Base-by-base conservation (phyloP, 1,284 basidiomycete genomes). In the Pyrrhoderma lamaoense region DNA sequence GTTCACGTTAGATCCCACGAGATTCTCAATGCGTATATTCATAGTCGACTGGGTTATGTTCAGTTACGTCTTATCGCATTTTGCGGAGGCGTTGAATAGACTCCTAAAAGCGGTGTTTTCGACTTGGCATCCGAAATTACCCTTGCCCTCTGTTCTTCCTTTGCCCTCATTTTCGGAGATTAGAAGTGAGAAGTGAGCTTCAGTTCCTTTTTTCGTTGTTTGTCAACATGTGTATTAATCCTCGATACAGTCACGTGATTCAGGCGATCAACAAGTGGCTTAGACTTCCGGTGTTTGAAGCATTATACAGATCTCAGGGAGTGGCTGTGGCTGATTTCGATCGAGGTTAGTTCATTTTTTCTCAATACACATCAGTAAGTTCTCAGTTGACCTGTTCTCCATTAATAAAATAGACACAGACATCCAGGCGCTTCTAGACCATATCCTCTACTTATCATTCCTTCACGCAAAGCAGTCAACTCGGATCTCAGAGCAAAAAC, bases 21-120 rank as follows among this genome's bases (percentile, higher is more conserved):
- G n/a, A n/a, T n/a, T n/a, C n/a, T n/a, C n/a, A n/a, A n/a, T n/a
- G n/a, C n/a, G n/a, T n/a, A n/a, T n/a, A n/a, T n/a, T 3, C 49
- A 18, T 52, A 83, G 82, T 81, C 57, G 69, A 82, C 56, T 85
- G 83, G 82, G 60, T 60, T 22, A 66, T 82, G 9, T 81, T 79
- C 55, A 70, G 67, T 37, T 69, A 71, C 51, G 61, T 81, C 2
- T 57, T 81, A 1, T 69, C 74, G 51, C 63, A 67, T 3, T 64
- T 67, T 8, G 59, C 73, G 13, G 59, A 57, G 1, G 56, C 77
- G n/a, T 60, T 79, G 36, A 74, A 73, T 52, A 62, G 56, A 25
- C 63, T 74, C 11, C 62, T 67, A 4, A 55, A 53, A n/a, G 61
- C 64, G 18, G 62, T 73, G 7, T 56, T 62, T 21, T 54, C 57